Conservation (phyloP, 306 rosid genomes). For the Fagus crenata region DNA sequence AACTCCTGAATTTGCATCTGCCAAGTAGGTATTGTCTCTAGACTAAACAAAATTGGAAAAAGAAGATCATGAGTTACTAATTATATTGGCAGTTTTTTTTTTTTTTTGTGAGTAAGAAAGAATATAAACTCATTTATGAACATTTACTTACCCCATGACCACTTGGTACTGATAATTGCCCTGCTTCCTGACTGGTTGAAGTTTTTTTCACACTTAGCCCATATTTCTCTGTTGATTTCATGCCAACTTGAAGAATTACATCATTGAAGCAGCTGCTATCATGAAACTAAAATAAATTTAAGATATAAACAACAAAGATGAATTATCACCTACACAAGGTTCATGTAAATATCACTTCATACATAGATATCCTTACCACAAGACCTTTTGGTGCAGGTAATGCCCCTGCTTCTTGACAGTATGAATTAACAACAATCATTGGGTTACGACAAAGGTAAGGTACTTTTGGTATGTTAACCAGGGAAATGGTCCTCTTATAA, state of each 20-base stretch:
- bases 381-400: not conserved
- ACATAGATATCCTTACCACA: constrained; percentile 9
- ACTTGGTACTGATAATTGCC: not conserved
- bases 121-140: not conserved
- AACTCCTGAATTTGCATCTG: constrained; percentile 4
- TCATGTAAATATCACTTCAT: not conserved
- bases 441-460: constrained; percentile 10
- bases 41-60: not conserved
- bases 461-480: constrained; percentile 15
- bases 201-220: not conserved
- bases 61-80: not conserved
- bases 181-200: constrained; percentile 5
- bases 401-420: not conserved
- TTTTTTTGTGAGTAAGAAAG: not conserved
- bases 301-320: not conserved
- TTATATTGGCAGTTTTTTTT: not conserved
- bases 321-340: not conserved
- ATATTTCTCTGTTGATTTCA: not conserved
- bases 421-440: constrained; percentile 7
- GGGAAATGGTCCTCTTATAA: constrained; percentile 1
- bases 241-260: constrained; percentile 10
- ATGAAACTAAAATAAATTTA: constrained; percentile 8
- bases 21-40: constrained; percentile 3
- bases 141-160: not conserved
- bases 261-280: constrained; percentile 18